Evolutionary conservation across 441 rosid species (phyloP), one percentile per base, ranked within the genome.

Genomic region (Erodium texanum): DNA sequence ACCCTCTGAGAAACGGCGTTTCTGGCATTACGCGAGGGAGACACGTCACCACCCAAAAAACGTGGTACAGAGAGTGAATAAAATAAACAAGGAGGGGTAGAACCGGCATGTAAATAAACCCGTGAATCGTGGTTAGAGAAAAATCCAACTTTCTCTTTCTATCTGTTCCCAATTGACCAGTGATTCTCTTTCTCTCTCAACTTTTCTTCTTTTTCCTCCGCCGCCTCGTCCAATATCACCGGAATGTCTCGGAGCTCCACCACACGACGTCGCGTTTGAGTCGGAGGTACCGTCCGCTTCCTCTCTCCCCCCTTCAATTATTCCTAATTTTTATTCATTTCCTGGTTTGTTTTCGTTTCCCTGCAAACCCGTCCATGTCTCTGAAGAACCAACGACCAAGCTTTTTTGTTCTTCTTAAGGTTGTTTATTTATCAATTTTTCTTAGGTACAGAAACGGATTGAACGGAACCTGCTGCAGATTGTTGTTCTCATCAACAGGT

Each of bases 111-210:
- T 62, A 24, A 59, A 62, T 14, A 24, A 24, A n/a, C 18, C 16
- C 32, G 65, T 62, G 24, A 62, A 27, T 62, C 65, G 65, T 62
- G 65, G 65, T 62, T 24, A 62, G 36, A 62, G 65, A 62, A 62
- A 62, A 62, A 62, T 24, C 38, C 36, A 24, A 3, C 20, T 62
- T 62, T 24, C 36, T 24, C 34, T 27, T 15, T 62, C 65, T 27
- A 62, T 62, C 65, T 62, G 22, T 62, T n/a, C 65, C 65, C 41
- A 7, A 62, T 62, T 62, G 41, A 62, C 65, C 41, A 24, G 36
- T 62, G 64, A 12, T 24, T 62, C 65, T 62, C 65, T 24, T 24
- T 24, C 24, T 10, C 65, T 27, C 65, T 62, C 65, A 23, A 11
- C 29, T 23, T 59, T 22, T 62, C 65, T 59, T 12, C 5, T 61